Base-by-base conservation (phyloP, 2,329 filamentous ascomycete species). In the Fusarium falciforme region DNA sequence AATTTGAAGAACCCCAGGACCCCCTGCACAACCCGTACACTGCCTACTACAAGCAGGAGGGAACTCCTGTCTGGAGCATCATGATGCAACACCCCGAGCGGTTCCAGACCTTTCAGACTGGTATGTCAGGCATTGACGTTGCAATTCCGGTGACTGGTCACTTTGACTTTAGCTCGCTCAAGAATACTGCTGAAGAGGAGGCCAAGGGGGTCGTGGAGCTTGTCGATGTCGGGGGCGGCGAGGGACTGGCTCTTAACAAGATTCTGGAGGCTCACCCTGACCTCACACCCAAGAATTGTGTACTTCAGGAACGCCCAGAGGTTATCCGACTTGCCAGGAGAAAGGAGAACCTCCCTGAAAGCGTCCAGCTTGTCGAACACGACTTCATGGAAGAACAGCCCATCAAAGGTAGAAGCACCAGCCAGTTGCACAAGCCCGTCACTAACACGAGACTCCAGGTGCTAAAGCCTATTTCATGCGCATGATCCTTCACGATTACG, bases 401-500 rank as follows among this genome's bases (percentile, higher is more conserved):
- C 7, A 59, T 81, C 33, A 81, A 79, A 70, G 79, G 78, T 80
- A 71, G 1, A 60, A 42, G 20, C 5, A 25, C 8, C 7, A 12
- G 6, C 4, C 9, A 16, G 8, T 17, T 5, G 1, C 5, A 17
- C 20, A 40, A 31, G 29, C 2, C 42, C 31, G 8, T n/a, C 16
- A 5, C 60, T 73, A 6, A 71, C 27, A 8, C 10, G 2, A 27
- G 1, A 27, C 31, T 25, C n/a, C 12, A 82, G 80, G 79, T n/a
- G 81, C 81, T 25, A 79, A 78, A 57, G 80, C 78, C 6, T 82
- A 82, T 66, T 82, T 81, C 57, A 80, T 82, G 78, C 79, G 79
- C 42, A 79, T 79, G 76, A 81, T 82, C 52, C 71, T 82, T 3
- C 81, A 82, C 66, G 79, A 82, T 67, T 82, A 80, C 58, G 62